phyloP scores from a whole-genome alignment of 169 alveolate species.

The Cryptosporidium canis region DNA sequence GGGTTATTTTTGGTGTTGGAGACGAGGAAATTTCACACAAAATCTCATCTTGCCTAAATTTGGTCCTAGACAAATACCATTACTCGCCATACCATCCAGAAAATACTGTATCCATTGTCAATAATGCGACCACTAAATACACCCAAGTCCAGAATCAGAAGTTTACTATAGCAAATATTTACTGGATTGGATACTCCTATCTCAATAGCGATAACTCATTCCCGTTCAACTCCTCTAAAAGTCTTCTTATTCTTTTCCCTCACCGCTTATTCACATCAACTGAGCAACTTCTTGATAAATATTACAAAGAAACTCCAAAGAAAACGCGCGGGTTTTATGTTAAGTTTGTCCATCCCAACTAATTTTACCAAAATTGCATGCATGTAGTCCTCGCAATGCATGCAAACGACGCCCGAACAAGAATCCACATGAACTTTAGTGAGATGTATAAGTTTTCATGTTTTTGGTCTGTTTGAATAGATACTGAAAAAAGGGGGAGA shows the following conservation, averaged over 20 bases:
- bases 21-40: background rate
- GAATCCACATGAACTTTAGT: too few species aligned
- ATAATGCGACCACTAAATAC: background rate
- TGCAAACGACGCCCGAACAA: too few species aligned
- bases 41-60: background rate
- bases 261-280: background rate
- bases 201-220: slow-evolving; percentile 9
- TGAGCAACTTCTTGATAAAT: slow-evolving; percentile 19
- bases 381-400: too few species aligned
- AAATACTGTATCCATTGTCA: background rate
- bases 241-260: slow-evolving; percentile 16
- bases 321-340: slow-evolving; percentile 34
- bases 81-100: background rate
- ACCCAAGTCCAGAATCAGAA: background rate
- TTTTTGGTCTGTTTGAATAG: too few species aligned
- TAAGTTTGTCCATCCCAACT: background rate
- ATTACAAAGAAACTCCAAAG: slow-evolving; percentile 4
- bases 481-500: too few species aligned
- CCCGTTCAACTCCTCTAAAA: slow-evolving; percentile 36
- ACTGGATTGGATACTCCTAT: slow-evolving; percentile 34
- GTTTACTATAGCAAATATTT: background rate
- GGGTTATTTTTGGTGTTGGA: slow-evolving; percentile 44
- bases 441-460: too few species aligned
- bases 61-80: background rate
- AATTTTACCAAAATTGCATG: background rate